Evolutionary conservation across 2,329 filamentous ascomycete genomes (phyloP), one percentile per base, ranked within the genome.

Genomic region (Diaporthe ampelina): DNA sequence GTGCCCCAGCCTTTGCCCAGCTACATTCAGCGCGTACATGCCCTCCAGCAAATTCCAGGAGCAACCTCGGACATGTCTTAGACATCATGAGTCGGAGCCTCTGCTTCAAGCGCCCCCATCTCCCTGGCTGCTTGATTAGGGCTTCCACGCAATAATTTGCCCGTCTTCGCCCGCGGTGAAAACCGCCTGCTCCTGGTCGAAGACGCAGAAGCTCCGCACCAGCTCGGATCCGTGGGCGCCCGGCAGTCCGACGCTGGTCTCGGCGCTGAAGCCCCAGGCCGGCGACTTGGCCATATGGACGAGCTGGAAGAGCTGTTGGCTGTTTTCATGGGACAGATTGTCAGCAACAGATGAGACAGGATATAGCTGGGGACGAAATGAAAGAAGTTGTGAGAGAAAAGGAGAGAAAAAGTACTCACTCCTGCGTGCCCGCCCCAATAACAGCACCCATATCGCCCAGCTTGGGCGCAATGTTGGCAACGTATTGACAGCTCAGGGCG

Each of bases 401-500:
- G 13, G 40, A 4, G 40, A 43, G 40, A 40, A 1, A 40, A 10
- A 40, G 0, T 11, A 86, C 88, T 81, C 84, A 92, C 91, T 92
- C 92, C 78, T 93, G 92, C 50, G 88, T 86, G n/a, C 93, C 93
- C 1, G 88, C 89, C 2, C 91, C 93, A 52, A 94, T 83, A 19
- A 92, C 88, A 7, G 90, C 90, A 0, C 90, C 89, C 17, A 83
- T 85, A 4, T 88, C 88, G 52, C 91, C 89, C 32, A 88, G 81
- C 83, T 93, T 91, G 70, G 87, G 87, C 58, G 89, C 83, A 52
- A 95, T 86, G 79, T 93, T 91, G 24, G 93, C 91, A 2, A 95
- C 88, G 81, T 97, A 97, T 85, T 94, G 93, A 77, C 93, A 94
- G 4, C 86, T 88, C 8, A 95, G 81, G n/a, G 84, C 83, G 75